Percentiles rank a stretch among this genome's conserved stretches.
phyloP scores from a whole-genome alignment of 768 basidiomycete species.

The Kockovaella imperatae region DNA sequence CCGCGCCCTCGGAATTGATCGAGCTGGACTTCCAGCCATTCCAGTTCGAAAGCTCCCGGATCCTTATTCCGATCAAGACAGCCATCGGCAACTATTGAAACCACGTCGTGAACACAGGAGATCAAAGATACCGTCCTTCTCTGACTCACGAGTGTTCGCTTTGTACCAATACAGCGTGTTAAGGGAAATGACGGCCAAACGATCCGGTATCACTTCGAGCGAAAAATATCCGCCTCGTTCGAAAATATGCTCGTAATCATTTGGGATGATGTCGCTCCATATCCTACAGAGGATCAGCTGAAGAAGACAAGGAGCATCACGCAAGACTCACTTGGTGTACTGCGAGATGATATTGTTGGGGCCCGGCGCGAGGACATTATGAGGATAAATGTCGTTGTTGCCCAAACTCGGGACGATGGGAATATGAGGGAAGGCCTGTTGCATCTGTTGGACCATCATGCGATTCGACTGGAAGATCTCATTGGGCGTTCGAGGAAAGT shows the following conservation, averaged over 20 bases:
- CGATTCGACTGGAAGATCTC: slow-evolving; percentile 75
- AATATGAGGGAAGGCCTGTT: slow-evolving; percentile 62
- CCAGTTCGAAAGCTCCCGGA: slow-evolving; percentile 79
- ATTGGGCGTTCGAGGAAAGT: slow-evolving; percentile 65
- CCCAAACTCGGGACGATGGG: slow-evolving; percentile 77
- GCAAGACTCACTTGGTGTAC: slow-evolving; percentile 56
- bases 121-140: background rate
- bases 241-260: slow-evolving; percentile 69
- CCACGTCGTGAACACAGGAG: slow-evolving; percentile 9
- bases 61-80: slow-evolving; percentile 60
- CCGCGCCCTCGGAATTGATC: slow-evolving; percentile 57
- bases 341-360: slow-evolving; percentile 48
- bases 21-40: slow-evolving; percentile 85
- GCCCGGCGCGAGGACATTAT: slow-evolving; percentile 47
- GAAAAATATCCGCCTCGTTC: slow-evolving; percentile 80
- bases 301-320: background rate
- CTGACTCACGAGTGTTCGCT: slow-evolving; percentile 64
- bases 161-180: slow-evolving; percentile 91
- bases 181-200: slow-evolving; percentile 69
- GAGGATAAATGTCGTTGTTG: slow-evolving; percentile 82
- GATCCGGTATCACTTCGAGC: slow-evolving; percentile 66
- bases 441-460: slow-evolving; percentile 60
- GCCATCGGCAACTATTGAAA: slow-evolving; percentile 67
- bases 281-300: slow-evolving; percentile 50
- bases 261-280: slow-evolving; percentile 74